Base-by-base conservation (phyloP, 768 basidiomycete genomes). In the Mycena capillaripes region DNA sequence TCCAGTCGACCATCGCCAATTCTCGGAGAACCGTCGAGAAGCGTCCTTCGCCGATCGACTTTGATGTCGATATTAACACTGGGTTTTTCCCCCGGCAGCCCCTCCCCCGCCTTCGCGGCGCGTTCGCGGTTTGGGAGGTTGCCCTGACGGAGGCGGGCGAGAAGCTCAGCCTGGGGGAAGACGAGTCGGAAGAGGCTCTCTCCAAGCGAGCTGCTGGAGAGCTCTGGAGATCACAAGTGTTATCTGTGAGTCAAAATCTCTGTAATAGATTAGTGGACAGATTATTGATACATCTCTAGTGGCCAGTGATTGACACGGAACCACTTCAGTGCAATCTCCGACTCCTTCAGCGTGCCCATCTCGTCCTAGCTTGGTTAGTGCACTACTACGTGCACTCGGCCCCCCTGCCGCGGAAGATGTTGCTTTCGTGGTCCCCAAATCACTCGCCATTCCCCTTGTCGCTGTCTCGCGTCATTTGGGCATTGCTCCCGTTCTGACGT, bases 401-500 rank as follows among this genome's bases (percentile, higher is more conserved):
- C 44, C 91, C 92, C 81, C 82, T 6, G 76, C 82, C 21, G 77
- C 83, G 38, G 70, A 79, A 56, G 79, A 82, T 59, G 65, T 75
- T 7, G 80, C 90, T 1, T 81, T 91, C 46, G 77, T 87, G 60
- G 89, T 99, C 38, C 97, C 97, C 3, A 86, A 89, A 70, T 87
- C 92, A 12, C 85, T 99, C 46, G 88, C 95, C 1, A 81, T 94
- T 27, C 97, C 97, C 0, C 86, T 98, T 32, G 88, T 95, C 32
- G 78, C 87, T 21, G 90, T 97, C 56, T 97, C 96, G 17, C 87
- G 87, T 12, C 82, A 88, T 61, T 88, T 99, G 48, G 91, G 90
- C 61, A 92, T 97, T n/a, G 96, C 97, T 8, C 97, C 97, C 5
- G 90, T 99, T 72, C 86, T 98, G 74, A 99, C 97, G 0, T 99